Evolutionary conservation across 805 yeast species (phyloP), one percentile per base, ranked within the genome.

Genomic region (Candida orba): DNA sequence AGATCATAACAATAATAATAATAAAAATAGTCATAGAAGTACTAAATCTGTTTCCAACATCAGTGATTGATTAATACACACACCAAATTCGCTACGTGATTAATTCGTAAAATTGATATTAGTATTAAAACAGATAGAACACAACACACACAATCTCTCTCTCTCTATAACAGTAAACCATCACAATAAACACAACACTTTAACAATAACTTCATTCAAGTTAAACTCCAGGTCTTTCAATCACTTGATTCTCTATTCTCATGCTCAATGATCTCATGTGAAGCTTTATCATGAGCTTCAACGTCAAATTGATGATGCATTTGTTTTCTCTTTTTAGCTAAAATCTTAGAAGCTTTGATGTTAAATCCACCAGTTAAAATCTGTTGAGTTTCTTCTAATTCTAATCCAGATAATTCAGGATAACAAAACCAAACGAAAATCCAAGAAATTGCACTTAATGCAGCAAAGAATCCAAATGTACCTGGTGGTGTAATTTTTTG

Each of bases 401-500:
- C 89, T 59, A 91, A 74, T 38, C 93, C 93, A 2, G 95, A 79
- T 36, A 95, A 78, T 66, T 91, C 99, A 25, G 98, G 98, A 57
- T 89, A 86, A 58, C 88, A 79, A 74, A 89, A 83, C 67, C 69
- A 84, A 32, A 85, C 84, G 59, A 87, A 79, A 3, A 86, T 52
- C 60, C 82, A 75, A 1, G 97, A 79, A 2, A 87, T 53, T 12
- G 77, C 69, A 57, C 93, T 78, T 43, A 93, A 72, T 2, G 79
- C 95, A 2, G 95, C 96, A 62, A 89, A 91, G 52, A 91, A 76
- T 1, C 90, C 78, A 66, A 91, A 91, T 0, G 98, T 91, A 23
- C 98, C 98, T 0, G 96, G 79, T 36, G 98, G 97, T 1, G 98
- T 87, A 50, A 93, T 88, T 53, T 79, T 84, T 60, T 86, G 78